phyloP scores from a whole-genome alignment of 345 rosid species.

The Syzygium jambos region DNA sequence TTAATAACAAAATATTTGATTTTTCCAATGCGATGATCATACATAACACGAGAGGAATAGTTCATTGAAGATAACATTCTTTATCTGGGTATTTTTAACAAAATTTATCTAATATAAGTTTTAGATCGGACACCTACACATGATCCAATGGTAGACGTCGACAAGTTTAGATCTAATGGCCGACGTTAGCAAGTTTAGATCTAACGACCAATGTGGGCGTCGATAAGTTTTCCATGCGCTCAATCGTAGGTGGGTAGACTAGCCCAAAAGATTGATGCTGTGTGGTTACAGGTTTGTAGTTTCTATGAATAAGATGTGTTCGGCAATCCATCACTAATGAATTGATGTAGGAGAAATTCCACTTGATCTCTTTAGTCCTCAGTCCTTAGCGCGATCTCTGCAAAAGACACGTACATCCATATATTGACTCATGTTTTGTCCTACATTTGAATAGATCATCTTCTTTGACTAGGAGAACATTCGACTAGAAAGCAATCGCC shows the following conservation, averaged over 20 bases:
- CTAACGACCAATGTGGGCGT: background rate
- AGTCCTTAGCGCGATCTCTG: background rate
- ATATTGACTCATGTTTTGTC: background rate
- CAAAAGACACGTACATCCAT: fast-evolving
- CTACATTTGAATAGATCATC: background rate
- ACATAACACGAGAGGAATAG: too few species aligned
- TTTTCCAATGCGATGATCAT: too few species aligned
- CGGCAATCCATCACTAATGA: background rate
- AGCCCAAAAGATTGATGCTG: background rate
- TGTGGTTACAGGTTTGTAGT: background rate
- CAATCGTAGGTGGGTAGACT: background rate
- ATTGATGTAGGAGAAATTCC: background rate
- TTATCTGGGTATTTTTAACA: too few species aligned
- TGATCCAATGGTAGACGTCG: background rate
- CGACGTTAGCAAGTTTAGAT: background rate
- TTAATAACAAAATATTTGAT: too few species aligned
- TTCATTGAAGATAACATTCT: too few species aligned
- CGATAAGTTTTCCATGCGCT: background rate
- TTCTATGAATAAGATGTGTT: background rate
- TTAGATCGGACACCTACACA: background rate
- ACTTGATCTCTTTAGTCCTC: background rate
- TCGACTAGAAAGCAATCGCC: background rate
- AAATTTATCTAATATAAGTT: background rate
- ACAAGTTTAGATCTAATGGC: background rate
- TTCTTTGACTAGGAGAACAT: background rate